These are phyloP conservation scores for Eimeria praecox DNA, from an alignment of 169 alveolate genomes.

Conservation along the genomic window DNA sequence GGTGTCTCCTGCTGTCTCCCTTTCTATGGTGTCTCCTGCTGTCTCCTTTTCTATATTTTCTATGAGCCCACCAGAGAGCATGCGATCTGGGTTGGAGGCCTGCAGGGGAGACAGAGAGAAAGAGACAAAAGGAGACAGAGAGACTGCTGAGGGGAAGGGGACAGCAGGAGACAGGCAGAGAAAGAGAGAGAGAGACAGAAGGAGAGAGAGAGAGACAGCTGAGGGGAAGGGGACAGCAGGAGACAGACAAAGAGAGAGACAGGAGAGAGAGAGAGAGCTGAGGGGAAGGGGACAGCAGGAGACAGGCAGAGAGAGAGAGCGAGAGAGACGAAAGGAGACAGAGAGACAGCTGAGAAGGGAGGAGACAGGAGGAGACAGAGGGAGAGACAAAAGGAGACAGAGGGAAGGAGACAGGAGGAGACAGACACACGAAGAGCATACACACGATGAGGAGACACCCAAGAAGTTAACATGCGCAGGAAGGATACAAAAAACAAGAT, in stretches of 20 bases:
- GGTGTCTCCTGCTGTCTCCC: neutral
- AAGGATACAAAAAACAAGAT: neutral
- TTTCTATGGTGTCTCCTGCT: neutral
- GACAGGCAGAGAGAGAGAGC: neutral
- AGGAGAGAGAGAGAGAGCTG: neutral
- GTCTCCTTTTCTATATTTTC: no score
- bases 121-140: constrained; percentile 18
- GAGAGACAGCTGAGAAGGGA: no score
- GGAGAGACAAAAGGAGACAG: neutral
- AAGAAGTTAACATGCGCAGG: no score
- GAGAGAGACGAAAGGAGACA: neutral
- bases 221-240: neutral
- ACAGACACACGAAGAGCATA: neutral
- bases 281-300: no score
- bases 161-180: no score
- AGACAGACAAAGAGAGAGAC: neutral
- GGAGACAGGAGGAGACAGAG: neutral
- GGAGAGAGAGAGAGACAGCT: no score
- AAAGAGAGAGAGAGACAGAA: no score
- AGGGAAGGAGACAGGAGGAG: no score
- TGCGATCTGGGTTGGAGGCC: neutral
- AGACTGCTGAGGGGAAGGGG: no score
- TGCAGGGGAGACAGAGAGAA: neutral
- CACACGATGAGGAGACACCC: neutral
- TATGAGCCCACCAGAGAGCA: neutral